These are phyloP conservation scores for Zarea fungicola DNA, from an alignment of 2,329 filamentous ascomycete species.

Conservation along the genomic window DNA sequence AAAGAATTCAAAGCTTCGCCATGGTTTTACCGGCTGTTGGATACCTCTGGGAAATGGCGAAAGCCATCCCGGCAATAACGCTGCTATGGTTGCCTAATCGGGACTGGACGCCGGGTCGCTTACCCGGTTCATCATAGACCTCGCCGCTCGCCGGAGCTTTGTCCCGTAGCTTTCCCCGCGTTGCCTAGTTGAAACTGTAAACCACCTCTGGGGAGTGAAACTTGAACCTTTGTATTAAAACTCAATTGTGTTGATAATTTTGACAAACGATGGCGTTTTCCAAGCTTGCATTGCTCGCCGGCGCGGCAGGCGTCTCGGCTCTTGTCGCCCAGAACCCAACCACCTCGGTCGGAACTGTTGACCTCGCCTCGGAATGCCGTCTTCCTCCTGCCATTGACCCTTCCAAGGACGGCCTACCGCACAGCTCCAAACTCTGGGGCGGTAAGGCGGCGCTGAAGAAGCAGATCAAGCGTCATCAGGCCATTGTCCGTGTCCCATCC, in stretches of 20 bases:
- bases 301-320: constrained; percentile 1
- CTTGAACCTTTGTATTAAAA: too few relatives aligned
- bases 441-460: constrained; percentile 28
- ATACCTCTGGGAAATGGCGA: too few relatives aligned
- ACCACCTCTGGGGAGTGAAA: too few relatives aligned
- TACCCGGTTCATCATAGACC: neutral
- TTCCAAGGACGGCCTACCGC: constrained; percentile 27
- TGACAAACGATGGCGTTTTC: constrained; percentile 6
- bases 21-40: too few relatives aligned
- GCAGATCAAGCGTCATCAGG: constrained; percentile 46
- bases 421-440: constrained; percentile 26
- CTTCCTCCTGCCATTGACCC: constrained; percentile 30
- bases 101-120: neutral
- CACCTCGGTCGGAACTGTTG: constrained; percentile 9
- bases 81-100: neutral
- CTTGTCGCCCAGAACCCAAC: neutral
- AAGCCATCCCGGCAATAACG: neutral
- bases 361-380: constrained; percentile 25
- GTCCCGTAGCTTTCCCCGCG: constrained; percentile 1
- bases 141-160: neutral
- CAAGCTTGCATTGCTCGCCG: constrained; percentile 11
- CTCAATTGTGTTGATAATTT: neutral
- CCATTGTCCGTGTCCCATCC: constrained; percentile 50
- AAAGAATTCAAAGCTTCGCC: too few relatives aligned
- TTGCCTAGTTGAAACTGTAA: neutral